phyloP scores from a whole-genome alignment of 73 alveolate species.

The Breviolum minutum region DNA sequence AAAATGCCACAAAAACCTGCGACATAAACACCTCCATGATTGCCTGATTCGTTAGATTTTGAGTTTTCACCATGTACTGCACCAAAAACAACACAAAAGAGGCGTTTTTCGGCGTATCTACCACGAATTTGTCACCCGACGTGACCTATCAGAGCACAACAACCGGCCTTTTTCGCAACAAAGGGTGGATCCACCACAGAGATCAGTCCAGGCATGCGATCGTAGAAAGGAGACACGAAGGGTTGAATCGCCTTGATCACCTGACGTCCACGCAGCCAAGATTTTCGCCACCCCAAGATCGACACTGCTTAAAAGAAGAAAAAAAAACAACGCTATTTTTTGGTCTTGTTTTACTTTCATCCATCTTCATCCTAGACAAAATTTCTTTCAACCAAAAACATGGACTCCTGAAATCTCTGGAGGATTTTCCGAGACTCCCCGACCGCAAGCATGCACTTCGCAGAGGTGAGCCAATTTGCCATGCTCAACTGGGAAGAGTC shows the following conservation, averaged over 20 bases:
- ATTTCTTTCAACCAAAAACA: background rate
- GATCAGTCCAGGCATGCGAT: constrained; percentile 71
- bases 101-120: no score
- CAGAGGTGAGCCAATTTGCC: constrained; percentile 67
- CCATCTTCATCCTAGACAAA: no score
- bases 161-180: constrained; percentile 7
- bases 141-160: no score
- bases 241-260: constrained; percentile 86
- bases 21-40: no score
- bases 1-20: no score
- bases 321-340: background rate
- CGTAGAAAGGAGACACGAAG: constrained; percentile 79
- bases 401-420: no score
- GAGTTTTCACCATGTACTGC: no score
- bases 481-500: constrained; percentile 54
- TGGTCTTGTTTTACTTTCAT: background rate
- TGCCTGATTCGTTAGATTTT: no score
- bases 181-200: constrained; percentile 78
- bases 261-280: background rate
- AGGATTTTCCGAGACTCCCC: no score
- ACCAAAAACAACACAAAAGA: no score
- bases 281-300: background rate
- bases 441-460: constrained; percentile 50
- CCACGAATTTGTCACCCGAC: no score
- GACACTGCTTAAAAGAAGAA: background rate